Evolutionary conservation across 306 rosid species (phyloP), one percentile per base, ranked within the genome.

Genomic region (Corylus americana): DNA sequence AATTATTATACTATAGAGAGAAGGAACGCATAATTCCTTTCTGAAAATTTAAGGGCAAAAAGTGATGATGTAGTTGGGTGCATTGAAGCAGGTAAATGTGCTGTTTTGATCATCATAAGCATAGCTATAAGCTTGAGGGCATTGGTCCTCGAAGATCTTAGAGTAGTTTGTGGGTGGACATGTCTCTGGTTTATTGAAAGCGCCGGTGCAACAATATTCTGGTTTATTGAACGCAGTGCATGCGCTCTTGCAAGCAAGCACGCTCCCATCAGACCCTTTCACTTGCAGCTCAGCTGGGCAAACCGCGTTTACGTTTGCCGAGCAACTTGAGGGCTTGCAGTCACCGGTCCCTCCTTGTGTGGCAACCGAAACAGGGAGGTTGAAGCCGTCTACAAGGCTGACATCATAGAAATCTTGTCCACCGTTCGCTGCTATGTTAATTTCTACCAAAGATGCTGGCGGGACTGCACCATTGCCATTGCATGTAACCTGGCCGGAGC

Each of bases 111-210:
- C 89, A 25, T 88, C 91, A 7, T 73, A 79, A 16, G 92, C 88
- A 12, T 88, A 86, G 61, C 86, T 88, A 77, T 88, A 88, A 67
- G 91, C 91, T 47, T 45, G 71, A 45, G 89, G 88, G 50, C 91
- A 88, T 53, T 81, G 83, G 1, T 55, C 25, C 79, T 88, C 59
- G 20, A 86, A 88, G n/a, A 88, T 75, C 73, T 0, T 4, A 0
- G 92, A 88, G 50, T 81, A 86, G 2, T 78, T 1, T 0, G 86
- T 81, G 31, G 92, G 88, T 1, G 78, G 81, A 20, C 92, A 88
- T 4, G 49, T 83, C 3, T 61, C 67, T 3, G 88, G 35, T 31
- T 31, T 31, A 31, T 31, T 31, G 35, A 31, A 31, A 31, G 35
- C 0, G 2, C 35, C 35, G 2, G 35, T 31, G 35, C 35, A 31